Conservation (phyloP, 208 protist species). For the Kentomonas sorsogonicus region DNA sequence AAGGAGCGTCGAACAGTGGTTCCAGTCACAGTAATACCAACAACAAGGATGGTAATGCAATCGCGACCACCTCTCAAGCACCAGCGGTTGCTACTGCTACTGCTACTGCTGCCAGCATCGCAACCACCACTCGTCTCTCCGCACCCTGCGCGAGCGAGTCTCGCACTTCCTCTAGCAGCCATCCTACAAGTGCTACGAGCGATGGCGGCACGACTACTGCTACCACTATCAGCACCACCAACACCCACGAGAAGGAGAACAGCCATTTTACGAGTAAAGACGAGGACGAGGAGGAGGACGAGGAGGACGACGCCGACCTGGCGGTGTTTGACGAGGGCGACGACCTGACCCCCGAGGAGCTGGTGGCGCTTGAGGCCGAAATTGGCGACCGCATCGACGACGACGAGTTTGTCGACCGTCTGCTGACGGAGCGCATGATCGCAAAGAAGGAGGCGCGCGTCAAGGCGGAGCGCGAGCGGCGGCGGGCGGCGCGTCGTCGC, state of each 20-base stretch:
- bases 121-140: too few relatives aligned
- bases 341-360: constrained; percentile 75
- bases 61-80: too few relatives aligned
- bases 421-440: constrained; percentile 79
- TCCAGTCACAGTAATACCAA: too few relatives aligned
- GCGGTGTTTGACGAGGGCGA: constrained; percentile 71
- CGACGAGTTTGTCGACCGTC: constrained; percentile 60
- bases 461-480: constrained; percentile 29
- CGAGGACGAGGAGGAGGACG: constrained; percentile 6
- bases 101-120: neutral
- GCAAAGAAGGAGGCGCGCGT: constrained; percentile 77
- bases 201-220: neutral
- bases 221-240: neutral
- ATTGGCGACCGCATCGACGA: constrained; percentile 65
- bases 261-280: too few relatives aligned
- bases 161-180: too few relatives aligned
- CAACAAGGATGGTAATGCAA: too few relatives aligned
- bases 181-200: too few relatives aligned
- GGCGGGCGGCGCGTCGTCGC: neutral
- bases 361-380: constrained; percentile 66
- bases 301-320: constrained; percentile 21
- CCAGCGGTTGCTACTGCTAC: too few relatives aligned
- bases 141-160: too few relatives aligned
- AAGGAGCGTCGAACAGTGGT: too few relatives aligned
- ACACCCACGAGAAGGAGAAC: neutral